Percentiles rank a stretch among this genome's conserved stretches.
Evolutionary conservation across 257 asterid species (phyloP).

Genomic region (Asclepias syriaca): DNA sequence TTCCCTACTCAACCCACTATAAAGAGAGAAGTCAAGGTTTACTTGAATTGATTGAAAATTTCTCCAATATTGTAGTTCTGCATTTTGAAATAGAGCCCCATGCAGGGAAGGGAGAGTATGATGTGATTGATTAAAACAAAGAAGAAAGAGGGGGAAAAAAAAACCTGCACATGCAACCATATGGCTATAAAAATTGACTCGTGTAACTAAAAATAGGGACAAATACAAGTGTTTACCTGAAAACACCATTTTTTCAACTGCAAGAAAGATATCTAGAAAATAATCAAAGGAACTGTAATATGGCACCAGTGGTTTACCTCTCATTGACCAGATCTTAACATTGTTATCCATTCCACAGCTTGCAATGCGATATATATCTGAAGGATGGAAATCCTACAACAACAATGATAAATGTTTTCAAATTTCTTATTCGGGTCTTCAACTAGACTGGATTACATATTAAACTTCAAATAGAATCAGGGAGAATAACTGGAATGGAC

Average conservation of each 20-base stretch:
- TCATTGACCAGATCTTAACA: conserved; percentile 96
- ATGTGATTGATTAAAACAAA: neutral
- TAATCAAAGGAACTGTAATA: neutral
- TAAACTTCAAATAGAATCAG: neutral
- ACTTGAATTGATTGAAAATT: neutral
- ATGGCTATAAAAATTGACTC: neutral
- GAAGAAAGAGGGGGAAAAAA: neutral
- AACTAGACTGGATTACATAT: conserved; percentile 1
- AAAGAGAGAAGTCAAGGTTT: neutral
- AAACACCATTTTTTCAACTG: neutral
- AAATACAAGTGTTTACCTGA: neutral
- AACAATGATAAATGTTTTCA: neutral
- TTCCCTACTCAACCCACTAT: neutral
- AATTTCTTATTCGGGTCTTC: neutral
- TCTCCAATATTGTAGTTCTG: neutral
- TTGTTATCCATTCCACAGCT: conserved; percentile 99
- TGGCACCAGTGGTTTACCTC: conserved; percentile 41
- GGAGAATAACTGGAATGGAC: conserved; percentile 3
- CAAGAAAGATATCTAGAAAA: too few relatives aligned
- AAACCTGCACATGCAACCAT: too few relatives aligned
- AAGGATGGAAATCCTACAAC: conserved; percentile 89
- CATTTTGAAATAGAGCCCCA: neutral
- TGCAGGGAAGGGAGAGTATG: too few relatives aligned
- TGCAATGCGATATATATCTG: conserved; percentile 83
- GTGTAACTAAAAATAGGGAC: neutral